Percentiles rank a stretch among this genome's conserved stretches.
phyloP scores from a whole-genome alignment of 805 yeast species.

The Vanderwaltozyma yarrowii region DNA sequence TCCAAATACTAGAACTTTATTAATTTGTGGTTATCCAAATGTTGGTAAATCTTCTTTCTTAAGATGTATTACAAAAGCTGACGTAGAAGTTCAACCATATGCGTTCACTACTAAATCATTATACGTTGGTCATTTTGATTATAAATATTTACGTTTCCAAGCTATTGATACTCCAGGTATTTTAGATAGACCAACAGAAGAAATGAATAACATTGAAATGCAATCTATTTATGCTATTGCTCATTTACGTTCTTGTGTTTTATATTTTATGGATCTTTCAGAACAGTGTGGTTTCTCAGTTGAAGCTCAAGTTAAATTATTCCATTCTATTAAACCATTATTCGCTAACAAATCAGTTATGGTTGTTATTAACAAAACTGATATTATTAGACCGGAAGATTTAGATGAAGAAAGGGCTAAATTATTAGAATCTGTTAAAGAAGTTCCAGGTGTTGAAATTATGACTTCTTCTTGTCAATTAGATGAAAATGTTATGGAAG shows the following conservation, averaged over 20 bases:
- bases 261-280: conserved; percentile 96
- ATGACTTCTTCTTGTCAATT: conserved; percentile 89
- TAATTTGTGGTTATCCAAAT: conserved; percentile 98
- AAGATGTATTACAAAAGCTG: conserved; percentile 90
- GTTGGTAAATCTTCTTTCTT: conserved; percentile 97
- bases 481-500: conserved; percentile 91
- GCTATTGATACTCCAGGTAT: conserved; percentile 99
- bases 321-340: conserved; percentile 93
- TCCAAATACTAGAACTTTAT: conserved; percentile 94
- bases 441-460: conserved; percentile 76
- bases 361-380: conserved; percentile 93
- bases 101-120: conserved; percentile 97
- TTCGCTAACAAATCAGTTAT: conserved; percentile 94
- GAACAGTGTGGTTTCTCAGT: conserved; percentile 99
- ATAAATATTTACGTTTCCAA: conserved; percentile 94
- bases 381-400: conserved; percentile 79
- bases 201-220: conserved; percentile 99
- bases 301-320: conserved; percentile 93
- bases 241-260: conserved; percentile 89
- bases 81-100: conserved; percentile 98
- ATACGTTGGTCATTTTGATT: conserved; percentile 98
- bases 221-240: conserved; percentile 98
- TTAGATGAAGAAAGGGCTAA: conserved; percentile 66
- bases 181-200: conserved; percentile 96
- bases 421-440: conserved; percentile 53